Conservation (phyloP, 352 stramenopile species). For the Saprolegnia diclina region DNA sequence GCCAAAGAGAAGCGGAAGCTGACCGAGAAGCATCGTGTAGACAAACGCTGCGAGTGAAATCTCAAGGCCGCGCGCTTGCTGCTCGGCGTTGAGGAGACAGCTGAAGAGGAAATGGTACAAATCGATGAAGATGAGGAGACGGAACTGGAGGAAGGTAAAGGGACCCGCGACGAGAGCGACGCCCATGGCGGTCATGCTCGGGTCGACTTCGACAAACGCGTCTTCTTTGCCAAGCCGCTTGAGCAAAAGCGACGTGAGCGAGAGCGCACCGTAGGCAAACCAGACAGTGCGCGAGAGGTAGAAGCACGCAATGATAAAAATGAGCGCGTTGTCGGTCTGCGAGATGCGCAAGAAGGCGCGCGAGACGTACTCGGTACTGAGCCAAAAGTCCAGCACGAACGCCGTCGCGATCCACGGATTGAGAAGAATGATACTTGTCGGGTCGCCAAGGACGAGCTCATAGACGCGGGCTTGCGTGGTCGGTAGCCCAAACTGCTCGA, state of each 20-base stretch:
- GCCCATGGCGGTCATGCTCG: neutral
- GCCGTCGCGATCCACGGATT: constrained; percentile 3
- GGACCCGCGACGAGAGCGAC: neutral
- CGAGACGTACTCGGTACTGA: constrained; percentile 9
- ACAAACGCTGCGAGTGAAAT: neutral
- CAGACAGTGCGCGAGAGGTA: constrained; percentile 15
- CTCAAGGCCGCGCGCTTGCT: neutral
- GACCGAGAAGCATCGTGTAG: neutral
- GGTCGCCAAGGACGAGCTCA: constrained; percentile 13
- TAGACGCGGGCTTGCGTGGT: neutral
- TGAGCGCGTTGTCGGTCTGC: neutral
- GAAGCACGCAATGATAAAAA: constrained; percentile 1
- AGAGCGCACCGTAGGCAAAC: constrained; percentile 15
- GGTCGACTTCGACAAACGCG: neutral
- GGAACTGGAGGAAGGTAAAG: neutral
- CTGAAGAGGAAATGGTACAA: neutral
- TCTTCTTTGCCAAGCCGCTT: neutral
- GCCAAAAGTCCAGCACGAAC: constrained; percentile 13
- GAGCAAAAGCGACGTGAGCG: neutral
- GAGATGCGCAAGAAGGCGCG: constrained; percentile 1
- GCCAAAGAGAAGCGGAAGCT: neutral
- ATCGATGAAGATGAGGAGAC: neutral
- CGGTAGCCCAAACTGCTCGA: neutral
- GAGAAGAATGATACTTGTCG: constrained; percentile 7
- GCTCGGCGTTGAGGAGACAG: neutral